Conservation (phyloP, 83 land plant species). For the Diphasiastrum complanatum region DNA sequence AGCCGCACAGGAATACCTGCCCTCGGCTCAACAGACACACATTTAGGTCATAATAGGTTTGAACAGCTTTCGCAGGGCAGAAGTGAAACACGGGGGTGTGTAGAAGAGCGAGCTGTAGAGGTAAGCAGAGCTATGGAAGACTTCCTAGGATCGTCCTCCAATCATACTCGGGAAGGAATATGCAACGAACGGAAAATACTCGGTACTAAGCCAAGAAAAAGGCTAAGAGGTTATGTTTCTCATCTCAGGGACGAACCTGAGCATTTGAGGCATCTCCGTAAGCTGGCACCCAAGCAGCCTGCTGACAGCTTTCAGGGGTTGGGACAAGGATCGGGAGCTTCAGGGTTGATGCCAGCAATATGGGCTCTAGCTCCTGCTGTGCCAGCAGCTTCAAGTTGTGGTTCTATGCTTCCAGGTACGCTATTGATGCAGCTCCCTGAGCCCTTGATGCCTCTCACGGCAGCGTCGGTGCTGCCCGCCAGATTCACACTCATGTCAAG, state of each 20-base stretch:
- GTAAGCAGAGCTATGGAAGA: conserved; percentile 19
- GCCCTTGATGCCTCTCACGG: conserved; percentile 17
- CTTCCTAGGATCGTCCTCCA: too few species aligned
- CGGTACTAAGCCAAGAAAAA: conserved; percentile 9
- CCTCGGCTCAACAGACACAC: conserved; percentile 8
- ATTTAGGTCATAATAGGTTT: too few species aligned
- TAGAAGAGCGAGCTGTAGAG: conserved; percentile 26
- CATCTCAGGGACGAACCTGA: conserved; percentile 25
- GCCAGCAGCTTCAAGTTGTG: conserved; percentile 20
- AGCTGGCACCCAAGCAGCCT: conserved; percentile 8
- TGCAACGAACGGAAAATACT: conserved; percentile 4
- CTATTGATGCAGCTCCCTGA: conserved; percentile 20
- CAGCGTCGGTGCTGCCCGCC: conserved; percentile 21
- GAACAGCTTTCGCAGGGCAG: conserved; percentile 11
- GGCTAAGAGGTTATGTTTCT: background rate
- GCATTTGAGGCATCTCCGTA: conserved; percentile 14
- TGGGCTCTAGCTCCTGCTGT: conserved; percentile 31
- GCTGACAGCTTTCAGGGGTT: too few species aligned
- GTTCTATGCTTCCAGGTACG: conserved; percentile 25
- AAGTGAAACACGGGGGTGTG: conserved; percentile 8
- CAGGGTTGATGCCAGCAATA: conserved; percentile 27
- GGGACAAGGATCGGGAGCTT: background rate
- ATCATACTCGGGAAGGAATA: too few species aligned
- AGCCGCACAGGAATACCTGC: conserved; percentile 1
- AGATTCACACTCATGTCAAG: conserved; percentile 30